Conservation (phyloP, 768 basidiomycete species). For the Cubamyces sp. region DNA sequence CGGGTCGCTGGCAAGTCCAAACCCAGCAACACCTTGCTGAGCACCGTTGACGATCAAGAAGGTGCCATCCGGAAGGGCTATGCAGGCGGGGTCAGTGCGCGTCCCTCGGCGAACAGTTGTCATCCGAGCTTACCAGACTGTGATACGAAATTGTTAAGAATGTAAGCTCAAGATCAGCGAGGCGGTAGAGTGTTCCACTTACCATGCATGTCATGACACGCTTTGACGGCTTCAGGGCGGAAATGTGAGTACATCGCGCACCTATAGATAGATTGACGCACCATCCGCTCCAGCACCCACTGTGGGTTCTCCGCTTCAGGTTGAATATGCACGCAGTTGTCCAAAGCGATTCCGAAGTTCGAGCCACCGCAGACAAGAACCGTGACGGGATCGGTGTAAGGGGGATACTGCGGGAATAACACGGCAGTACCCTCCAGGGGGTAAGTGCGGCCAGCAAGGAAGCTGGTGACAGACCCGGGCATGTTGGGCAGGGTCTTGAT, state of each 20-base stretch:
- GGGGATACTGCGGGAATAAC: conserved; percentile 69
- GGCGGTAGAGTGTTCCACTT: conserved; percentile 10
- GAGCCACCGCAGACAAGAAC: conserved; percentile 81
- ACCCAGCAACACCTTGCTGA: conserved; percentile 69
- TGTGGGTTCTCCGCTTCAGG: conserved; percentile 65
- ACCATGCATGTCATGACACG: conserved; percentile 82
- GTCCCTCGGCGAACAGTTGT: too few relatives aligned
- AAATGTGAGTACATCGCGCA: not conserved
- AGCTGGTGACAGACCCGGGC: conserved; percentile 73
- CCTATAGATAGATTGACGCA: conserved; percentile 36
- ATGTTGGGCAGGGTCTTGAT: conserved; percentile 66
- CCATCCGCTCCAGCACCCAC: conserved; percentile 83
- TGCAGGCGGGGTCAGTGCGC: not conserved
- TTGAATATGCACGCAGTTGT: conserved; percentile 72
- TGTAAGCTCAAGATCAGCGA: not conserved
- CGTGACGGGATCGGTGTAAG: conserved; percentile 74
- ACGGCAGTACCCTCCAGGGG: conserved; percentile 75
- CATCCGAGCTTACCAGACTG: conserved; percentile 14
- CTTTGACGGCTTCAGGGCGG: conserved; percentile 54
- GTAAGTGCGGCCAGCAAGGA: conserved; percentile 76
- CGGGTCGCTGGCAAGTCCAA: conserved; percentile 67
- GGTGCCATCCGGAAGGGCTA: conserved; percentile 71
- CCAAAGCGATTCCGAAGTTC: conserved; percentile 55
- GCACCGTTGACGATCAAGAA: conserved; percentile 80
- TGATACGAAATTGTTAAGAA: not conserved